Evolutionary conservation across 1,139 yeast species (phyloP).

Genomic region (Lodderomyces metapsilosis): DNA sequence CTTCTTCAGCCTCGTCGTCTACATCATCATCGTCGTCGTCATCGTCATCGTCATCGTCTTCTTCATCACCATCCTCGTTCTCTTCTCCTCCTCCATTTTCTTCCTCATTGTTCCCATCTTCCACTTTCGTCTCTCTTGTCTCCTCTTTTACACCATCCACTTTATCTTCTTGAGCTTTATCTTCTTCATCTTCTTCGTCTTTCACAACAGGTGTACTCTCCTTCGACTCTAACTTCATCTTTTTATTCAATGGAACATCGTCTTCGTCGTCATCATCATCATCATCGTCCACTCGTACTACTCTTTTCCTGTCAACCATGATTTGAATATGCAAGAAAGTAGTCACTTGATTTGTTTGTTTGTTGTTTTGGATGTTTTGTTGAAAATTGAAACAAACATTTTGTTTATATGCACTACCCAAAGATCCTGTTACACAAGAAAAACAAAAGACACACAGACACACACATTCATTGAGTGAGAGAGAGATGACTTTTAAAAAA

Average conservation of each 20-base stretch:
- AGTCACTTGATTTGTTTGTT: no score
- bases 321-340: no score
- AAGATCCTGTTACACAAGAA: no score
- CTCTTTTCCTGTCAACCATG: slow-evolving; percentile 36
- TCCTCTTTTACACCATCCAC: slow-evolving; percentile 3
- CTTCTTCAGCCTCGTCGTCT: slow-evolving; percentile 52
- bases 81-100: slow-evolving; percentile 10
- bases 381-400: no score
- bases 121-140: slow-evolving; percentile 15
- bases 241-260: slow-evolving; percentile 36
- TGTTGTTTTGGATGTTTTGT: no score
- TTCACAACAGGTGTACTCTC: slow-evolving; percentile 7
- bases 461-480: no score
- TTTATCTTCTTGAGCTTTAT: slow-evolving; percentile 27
- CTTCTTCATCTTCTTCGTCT: slow-evolving; percentile 18
- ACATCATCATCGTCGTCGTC: slow-evolving; percentile 38
- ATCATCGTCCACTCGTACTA: slow-evolving; percentile 28
- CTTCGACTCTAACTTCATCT: slow-evolving; percentile 20
- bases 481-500: slow-evolving; percentile 4
- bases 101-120: slow-evolving; percentile 31
- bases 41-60: slow-evolving; percentile 23
- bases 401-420: slow-evolving; percentile 1
- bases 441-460: no score
- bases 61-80: slow-evolving; percentile 15
- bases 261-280: slow-evolving; percentile 40